Evolutionary conservation across 169 alveolate species (phyloP), one percentile per base, ranked within the genome.

Genomic region (Eimeria necatrix): DNA sequence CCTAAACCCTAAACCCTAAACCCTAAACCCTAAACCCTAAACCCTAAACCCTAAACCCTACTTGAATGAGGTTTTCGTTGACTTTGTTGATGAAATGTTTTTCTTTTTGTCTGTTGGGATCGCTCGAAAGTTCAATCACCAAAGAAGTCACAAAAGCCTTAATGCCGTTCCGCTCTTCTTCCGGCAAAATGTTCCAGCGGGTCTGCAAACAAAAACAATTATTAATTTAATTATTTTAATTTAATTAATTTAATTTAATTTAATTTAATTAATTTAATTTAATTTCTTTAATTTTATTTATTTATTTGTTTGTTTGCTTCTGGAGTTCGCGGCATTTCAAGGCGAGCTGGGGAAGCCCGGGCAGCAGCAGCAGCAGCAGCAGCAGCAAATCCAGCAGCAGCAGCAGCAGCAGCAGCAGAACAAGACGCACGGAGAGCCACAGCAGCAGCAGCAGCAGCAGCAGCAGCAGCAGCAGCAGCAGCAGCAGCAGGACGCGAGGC

Each of bases 21-120:
- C 74, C 74, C 74, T 64, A 64, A 64, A 51, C 52, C 51, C 64
- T 88, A 56, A 41, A 88, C 64, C 70, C 51, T 32, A 7, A 74
- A 48, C 88, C 88, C 78, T 46, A 74, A 74, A 74, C 86, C 56
- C 56, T 48, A 74, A 74, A 74, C 56, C 61, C 61, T 48, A 74
- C 96, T 95, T 95, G 96, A 24, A 95, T 87, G 76, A 93, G 91
- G 85, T 74, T 94, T 92, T 95, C 97, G 41, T 96, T 96, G 88
- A 96, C 96, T 52, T 96, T 96, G 83, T 96, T 96, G 80, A 96
- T 74, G 60, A 96, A 93, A 68, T 96, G 97, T 83, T 96, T 96
- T 70, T 94, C 96, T 20, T 95, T 68, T 24, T 80, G 92, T 6
- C 80, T 52, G 26, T 64, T 74, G 85, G 81, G 95, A 53, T 93